A percentile compares a stretch with the other conserved stretches of the same genome.
These are phyloP conservation scores for Oehlia diaphana DNA, from an alignment of 192 early-diverging fungal genomes.

Conservation along the genomic window DNA sequence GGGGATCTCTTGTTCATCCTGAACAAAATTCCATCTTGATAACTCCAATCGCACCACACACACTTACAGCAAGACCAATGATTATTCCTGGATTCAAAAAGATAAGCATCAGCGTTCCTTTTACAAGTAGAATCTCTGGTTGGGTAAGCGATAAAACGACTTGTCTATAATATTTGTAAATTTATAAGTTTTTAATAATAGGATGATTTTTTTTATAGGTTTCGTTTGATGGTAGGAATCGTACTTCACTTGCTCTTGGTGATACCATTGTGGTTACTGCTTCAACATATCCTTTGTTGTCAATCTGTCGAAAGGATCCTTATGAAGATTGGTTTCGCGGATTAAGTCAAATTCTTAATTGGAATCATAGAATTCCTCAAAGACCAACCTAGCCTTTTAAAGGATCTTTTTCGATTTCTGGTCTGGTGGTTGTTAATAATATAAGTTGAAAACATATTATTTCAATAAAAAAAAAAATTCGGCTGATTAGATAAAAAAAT, in stretches of 20 bases:
- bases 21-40: constrained; percentile 86
- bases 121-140: constrained; percentile 63
- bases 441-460: too few relatives aligned
- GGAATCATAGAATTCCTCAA: constrained; percentile 59
- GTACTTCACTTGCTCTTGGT: constrained; percentile 76
- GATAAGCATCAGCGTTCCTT: constrained; percentile 62
- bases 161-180: too few relatives aligned
- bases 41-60: constrained; percentile 89
- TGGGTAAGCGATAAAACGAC: constrained; percentile 56
- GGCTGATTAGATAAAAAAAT: too few relatives aligned
- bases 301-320: constrained; percentile 69
- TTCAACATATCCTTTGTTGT: constrained; percentile 81
- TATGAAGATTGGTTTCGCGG: constrained; percentile 87
- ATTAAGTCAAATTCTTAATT: constrained; percentile 77
- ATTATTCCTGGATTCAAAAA: constrained; percentile 87
- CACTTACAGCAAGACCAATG: constrained; percentile 91
- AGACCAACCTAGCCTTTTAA: background rate
- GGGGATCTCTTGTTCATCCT: constrained; percentile 92
- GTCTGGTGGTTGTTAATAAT: too few relatives aligned
- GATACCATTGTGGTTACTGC: constrained; percentile 84
- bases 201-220: constrained; percentile 5
- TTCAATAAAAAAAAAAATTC: too few relatives aligned
- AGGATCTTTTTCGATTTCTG: too few relatives aligned
- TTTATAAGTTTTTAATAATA: too few relatives aligned
- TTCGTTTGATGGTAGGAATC: constrained; percentile 87